Evolutionary conservation across 2,329 filamentous ascomycete species (phyloP), one percentile per base, ranked within the genome.

Genomic region (Pseudogymnoascus destructans): DNA sequence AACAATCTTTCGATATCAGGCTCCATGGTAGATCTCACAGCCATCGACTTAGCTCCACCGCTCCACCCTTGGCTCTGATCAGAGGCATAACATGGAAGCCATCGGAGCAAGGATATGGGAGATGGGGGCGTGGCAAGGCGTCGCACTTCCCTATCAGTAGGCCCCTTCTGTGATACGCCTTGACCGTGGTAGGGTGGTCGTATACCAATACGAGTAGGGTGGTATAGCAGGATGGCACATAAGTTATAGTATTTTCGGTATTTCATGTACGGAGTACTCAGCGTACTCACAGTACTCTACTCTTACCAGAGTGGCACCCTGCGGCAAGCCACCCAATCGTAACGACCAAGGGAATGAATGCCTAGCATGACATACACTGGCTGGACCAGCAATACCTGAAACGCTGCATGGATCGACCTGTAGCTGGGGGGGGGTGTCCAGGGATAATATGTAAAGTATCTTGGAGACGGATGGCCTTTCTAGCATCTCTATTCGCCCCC

Each of bases 391-490:
- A 38, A 36, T 56, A 56, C 54, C 35, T 56, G 54, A 56, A 56
- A 56, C 54, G 36, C 54, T 38, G 32, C 54, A 56, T 56, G 54
- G 54, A 56, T 56, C 32, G 54, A 36, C 63, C 65, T 54, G 66
- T 67, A 11, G 65, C 64, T 8, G 66, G 59, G 57, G 64, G 64
- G 1, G 64, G 1, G 19, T 11, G 36, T 46, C 64, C 64, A 8
- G 58, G 54, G 56, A 68, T 66, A 13, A 57, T 60, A 40, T 66
- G 66, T 60, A 62, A 60, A 6, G 63, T 62, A 10, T 66, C 63
- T 23, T 61, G 60, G 19, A 67, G 65, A 23, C 60, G 58, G 60
- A 61, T 59, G 42, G 30, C 32, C 7, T 21, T 52, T 23, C 30
- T 35, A 17, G 21, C 32, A 23, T 35, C 32, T 56, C 35, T 36